A percentile compares a stretch with the other conserved stretches of the same genome.
These are phyloP conservation scores for Lachnellula occidentalis DNA, from an alignment of 2,329 filamentous ascomycete genomes.

Conservation along the genomic window DNA sequence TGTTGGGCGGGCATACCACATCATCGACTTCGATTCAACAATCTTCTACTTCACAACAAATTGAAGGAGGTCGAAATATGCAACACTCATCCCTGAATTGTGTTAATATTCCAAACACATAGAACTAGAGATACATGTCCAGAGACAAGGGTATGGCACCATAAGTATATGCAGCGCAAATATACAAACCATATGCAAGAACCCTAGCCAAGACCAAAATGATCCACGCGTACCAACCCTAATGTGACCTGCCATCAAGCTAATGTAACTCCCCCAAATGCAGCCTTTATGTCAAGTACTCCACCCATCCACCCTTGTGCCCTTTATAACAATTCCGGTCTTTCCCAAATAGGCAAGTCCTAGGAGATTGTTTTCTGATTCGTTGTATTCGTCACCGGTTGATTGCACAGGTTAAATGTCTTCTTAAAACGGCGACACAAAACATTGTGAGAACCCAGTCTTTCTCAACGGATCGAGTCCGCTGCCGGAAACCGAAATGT, in stretches of 20 bases:
- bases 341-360: conserved; percentile 5
- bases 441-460: not conserved
- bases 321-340: not conserved
- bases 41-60: not conserved
- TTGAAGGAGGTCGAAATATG: not conserved
- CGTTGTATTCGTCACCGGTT: not conserved
- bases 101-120: not conserved
- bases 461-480: not conserved
- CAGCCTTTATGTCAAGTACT: not conserved
- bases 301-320: conserved; percentile 2
- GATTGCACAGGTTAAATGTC: conserved; percentile 4
- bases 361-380: not conserved
- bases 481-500: not conserved
- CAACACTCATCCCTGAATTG: not conserved
- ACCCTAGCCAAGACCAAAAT: not conserved
- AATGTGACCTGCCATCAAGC: no score
- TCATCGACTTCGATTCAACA: no score
- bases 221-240: not conserved
- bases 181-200: not conserved
- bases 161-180: not conserved
- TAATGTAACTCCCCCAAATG: conserved; percentile 2
- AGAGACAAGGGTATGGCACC: not conserved
- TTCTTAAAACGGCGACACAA: not conserved
- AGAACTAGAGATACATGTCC: not conserved
- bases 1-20: no score